Evolutionary conservation across 2,329 filamentous ascomycete genomes (phyloP).

Genomic region (Xylariaceae sp.): DNA sequence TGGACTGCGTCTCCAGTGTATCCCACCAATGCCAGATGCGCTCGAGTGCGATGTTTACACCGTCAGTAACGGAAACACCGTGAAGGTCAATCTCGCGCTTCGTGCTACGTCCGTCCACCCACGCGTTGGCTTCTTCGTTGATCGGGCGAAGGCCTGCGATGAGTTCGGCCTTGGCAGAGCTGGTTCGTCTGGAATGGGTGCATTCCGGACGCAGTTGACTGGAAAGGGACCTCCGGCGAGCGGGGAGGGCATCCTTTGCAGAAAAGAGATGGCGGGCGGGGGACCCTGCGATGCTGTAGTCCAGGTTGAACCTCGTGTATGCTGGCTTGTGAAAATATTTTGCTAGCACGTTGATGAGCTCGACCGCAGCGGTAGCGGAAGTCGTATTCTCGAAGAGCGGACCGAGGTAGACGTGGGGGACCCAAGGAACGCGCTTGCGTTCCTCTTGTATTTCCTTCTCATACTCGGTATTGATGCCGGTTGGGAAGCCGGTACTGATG

Average conservation of each 20-base stretch:
- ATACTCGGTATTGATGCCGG: constrained; percentile 30
- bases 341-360: constrained; percentile 40
- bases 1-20: constrained; percentile 58
- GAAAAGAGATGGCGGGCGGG: constrained; percentile 17
- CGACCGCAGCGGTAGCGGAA: constrained; percentile 27
- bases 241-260: neutral
- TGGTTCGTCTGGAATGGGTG: constrained; percentile 12
- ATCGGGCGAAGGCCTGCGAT: constrained; percentile 31
- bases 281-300: constrained; percentile 26
- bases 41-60: constrained; percentile 68
- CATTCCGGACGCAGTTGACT: neutral
- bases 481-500: constrained; percentile 35
- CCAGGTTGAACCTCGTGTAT: constrained; percentile 30
- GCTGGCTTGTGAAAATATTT: constrained; percentile 39
- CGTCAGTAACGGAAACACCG: constrained; percentile 74
- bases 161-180: constrained; percentile 8
- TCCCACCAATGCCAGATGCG: constrained; percentile 73
- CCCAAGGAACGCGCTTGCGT: constrained; percentile 36
- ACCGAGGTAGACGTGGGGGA: constrained; percentile 40
- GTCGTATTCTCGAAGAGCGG: constrained; percentile 40
- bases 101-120: constrained; percentile 64
- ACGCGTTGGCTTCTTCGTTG: constrained; percentile 62
- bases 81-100: constrained; percentile 67
- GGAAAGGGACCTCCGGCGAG: no score
- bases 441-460: constrained; percentile 33